Conservation (phyloP, 2,329 filamentous ascomycete genomes). For the Acarospora socialis region DNA sequence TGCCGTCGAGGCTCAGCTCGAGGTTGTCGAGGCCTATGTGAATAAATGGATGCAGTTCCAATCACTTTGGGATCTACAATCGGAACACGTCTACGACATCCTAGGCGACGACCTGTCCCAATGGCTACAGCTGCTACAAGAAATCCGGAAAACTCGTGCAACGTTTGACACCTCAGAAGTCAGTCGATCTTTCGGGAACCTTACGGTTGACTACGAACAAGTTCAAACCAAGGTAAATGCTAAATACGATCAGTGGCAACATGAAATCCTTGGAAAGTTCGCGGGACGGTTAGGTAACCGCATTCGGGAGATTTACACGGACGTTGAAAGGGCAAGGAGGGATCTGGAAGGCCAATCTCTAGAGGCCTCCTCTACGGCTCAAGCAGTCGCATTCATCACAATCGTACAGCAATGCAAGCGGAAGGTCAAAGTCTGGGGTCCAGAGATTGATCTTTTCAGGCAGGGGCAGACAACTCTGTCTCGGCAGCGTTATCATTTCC, state of each 20-base stretch:
- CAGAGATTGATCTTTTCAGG: slow-evolving; percentile 88
- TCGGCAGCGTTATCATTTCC: slow-evolving; percentile 86
- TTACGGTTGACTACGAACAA: slow-evolving; percentile 95
- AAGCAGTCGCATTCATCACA: slow-evolving; percentile 96
- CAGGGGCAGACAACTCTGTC: slow-evolving; percentile 88
- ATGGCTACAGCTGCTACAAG: slow-evolving; percentile 92
- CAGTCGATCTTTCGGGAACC: slow-evolving; percentile 80
- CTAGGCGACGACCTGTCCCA: slow-evolving; percentile 81
- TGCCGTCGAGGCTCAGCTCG: slow-evolving; percentile 69
- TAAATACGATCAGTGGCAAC: slow-evolving; percentile 99
- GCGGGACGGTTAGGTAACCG: slow-evolving; percentile 74
- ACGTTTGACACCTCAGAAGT: slow-evolving; percentile 97
- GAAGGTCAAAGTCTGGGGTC: slow-evolving; percentile 85
- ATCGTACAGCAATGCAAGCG: slow-evolving; percentile 93
- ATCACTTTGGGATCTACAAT: slow-evolving; percentile 93
- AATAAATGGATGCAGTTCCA: slow-evolving; percentile 99
- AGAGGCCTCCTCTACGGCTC: slow-evolving; percentile 86
- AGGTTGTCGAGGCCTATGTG: slow-evolving; percentile 69
- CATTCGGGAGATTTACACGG: slow-evolving; percentile 82
- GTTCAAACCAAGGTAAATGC: slow-evolving; percentile 97
- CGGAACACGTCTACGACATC: slow-evolving; percentile 85
- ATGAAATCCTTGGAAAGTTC: slow-evolving; percentile 91
- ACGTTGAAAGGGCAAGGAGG: slow-evolving; percentile 78
- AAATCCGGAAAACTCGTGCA: slow-evolving; percentile 85
- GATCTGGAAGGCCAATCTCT: slow-evolving; percentile 86